Percentiles rank a stretch among this genome's conserved stretches.
Evolutionary conservation across 2,329 filamentous ascomycete genomes (phyloP).

Genomic region (Ophiocordyceps unilateralis): DNA sequence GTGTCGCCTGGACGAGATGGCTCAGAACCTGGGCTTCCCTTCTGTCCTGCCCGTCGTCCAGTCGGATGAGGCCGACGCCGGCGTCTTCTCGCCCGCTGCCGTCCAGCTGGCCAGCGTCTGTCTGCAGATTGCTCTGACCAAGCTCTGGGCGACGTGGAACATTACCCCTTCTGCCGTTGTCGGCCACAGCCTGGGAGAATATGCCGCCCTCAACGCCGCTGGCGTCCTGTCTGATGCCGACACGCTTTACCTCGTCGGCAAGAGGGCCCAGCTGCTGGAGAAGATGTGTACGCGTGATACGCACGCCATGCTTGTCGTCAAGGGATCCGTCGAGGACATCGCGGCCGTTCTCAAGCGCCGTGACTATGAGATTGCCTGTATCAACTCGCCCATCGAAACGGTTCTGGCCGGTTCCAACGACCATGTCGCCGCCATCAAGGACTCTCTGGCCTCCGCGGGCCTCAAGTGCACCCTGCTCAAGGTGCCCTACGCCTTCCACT

Average conservation of each 20-base stretch:
- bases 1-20: constrained; percentile 12
- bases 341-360: constrained; percentile 8
- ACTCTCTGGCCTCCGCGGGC: background rate
- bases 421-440: constrained; percentile 10
- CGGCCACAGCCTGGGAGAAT: constrained; percentile 41
- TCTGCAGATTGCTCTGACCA: constrained; percentile 21
- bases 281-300: constrained; percentile 26
- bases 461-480: constrained; percentile 14
- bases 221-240: constrained; percentile 42
- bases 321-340: constrained; percentile 6
- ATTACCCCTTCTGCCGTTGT: constrained; percentile 24
- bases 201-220: constrained; percentile 40
- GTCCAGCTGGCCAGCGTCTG: constrained; percentile 19
- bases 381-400: constrained; percentile 43
- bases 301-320: constrained; percentile 14
- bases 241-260: constrained; percentile 42
- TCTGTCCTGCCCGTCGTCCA: constrained; percentile 25
- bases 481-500: constrained; percentile 5
- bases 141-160: constrained; percentile 18
- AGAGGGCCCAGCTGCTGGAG: constrained; percentile 36
- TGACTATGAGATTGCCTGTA: constrained; percentile 27
- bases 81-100: constrained; percentile 3
- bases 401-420: constrained; percentile 9
- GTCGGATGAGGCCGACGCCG: constrained; percentile 3
- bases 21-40: constrained; percentile 14